Base-by-base conservation (phyloP, 202 grass and related monocot genomes). In the Zizania palustris region DNA sequence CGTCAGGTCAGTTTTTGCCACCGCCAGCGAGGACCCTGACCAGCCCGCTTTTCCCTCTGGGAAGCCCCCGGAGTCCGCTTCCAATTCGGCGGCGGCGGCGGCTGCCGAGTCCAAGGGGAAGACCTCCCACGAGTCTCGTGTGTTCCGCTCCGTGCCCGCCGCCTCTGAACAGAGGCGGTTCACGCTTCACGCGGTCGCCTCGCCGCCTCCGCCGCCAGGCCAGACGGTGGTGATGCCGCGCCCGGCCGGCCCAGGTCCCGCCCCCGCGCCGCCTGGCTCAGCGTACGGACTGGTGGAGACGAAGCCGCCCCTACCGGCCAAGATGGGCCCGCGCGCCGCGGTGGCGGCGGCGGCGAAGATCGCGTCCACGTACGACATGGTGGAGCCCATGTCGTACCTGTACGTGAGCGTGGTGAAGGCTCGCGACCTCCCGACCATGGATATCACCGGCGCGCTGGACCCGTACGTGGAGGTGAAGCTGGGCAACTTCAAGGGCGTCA, bases 401-500 rank as follows among this genome's bases (percentile, higher is more conserved):
- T 97, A 84, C 81, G 94, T 93, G 15, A 90, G 19, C 60, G 94
- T 97, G 1, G 65, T 93, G 15, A 97, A 92, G 82, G 94, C 94
- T 2, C 91, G 91, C 0, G 86, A 97, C 80, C 94, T 97, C 0
- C 94, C 94, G 3, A 82, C 66, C 45, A 97, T 84, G 89, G 94
- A 97, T 73, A 8, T 97, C 11, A 88, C 94, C 0, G 94, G 94
- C 45, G 88, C 92, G 51, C 94, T 97, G 14, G 94, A 97, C 79
- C 91, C 94, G 15, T 97, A 60, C 85, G 94, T 93, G 11, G 91
- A 97, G 86, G 88, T 97, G 60, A 93, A 83, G 85, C 55, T 97
- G 1, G 94, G 91, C 12, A 97, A 97, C 80, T 97, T 76, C 76
- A 88, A 92, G 83, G 94, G 91, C 70, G 73, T 67, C 0, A 97